Base-by-base conservation (phyloP, 768 basidiomycete genomes). In the Xerocomellus intermedius region DNA sequence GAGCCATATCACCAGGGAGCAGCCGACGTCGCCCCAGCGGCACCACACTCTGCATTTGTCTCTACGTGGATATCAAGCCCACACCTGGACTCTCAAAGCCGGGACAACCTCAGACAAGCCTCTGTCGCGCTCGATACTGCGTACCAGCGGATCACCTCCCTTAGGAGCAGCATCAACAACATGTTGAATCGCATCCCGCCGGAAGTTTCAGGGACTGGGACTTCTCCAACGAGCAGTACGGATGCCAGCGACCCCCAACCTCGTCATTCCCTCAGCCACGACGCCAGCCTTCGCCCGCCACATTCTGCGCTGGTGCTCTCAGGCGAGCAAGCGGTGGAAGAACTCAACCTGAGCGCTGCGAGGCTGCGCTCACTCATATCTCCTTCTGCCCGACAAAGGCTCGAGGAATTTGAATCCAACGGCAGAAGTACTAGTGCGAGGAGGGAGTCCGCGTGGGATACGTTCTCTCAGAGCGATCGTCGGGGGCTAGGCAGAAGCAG, bases 111-210 rank as follows among this genome's bases (percentile, higher is more conserved):
- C 30, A 78, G 78, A 33, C 74, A 77, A 52, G 80, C 82, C n/a
- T 77, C 82, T 38, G 69, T 72, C n/a, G 79, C 79, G 8, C 70
- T 84, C 37, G 80, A 83, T 50, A 75, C 77, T 35, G 83, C 81
- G 21, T 82, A 81, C 66, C 75, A 73, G 57, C 77, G 80, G 43
- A 79, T 85, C 63, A 76, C 77, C 46, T 78, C 80, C 66, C 77
- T 84, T 47, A 77, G 83, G 55, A 76, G 75, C 30, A 81, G 74
- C 57, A 74, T 85, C 35, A 68, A 77, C 48, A 73, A 74, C 55
- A 68, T 82, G 56, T 57, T 72, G 61, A 65, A 63, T 58, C 66
- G 69, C 55, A 68, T 81, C 56, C 73, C 74, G 47, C 76, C 77
- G 17, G 74, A 69, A 48, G 55, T 50, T 39, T 35, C 54, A 55